These are phyloP conservation scores for Somion occarium DNA, from an alignment of 1,284 basidiomycete species.

Conservation along the genomic window DNA sequence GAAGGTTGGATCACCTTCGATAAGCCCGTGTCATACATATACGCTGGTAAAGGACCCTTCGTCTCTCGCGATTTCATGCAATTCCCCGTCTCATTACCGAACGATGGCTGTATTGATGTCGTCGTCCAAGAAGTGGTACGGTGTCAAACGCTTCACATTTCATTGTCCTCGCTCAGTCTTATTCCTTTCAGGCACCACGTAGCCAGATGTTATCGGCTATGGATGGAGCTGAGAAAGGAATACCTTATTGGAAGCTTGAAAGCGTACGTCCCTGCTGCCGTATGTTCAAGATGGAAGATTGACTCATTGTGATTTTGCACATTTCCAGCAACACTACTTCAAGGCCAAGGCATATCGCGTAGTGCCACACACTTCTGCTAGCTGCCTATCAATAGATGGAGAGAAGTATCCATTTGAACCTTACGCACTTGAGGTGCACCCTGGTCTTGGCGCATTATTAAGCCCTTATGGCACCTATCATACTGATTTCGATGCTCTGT, in stretches of 20 bases:
- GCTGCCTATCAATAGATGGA: constrained; percentile 73
- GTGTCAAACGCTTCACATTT: constrained; percentile 1
- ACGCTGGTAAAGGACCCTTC: constrained; percentile 69
- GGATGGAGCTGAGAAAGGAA: constrained; percentile 65
- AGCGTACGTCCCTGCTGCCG: constrained; percentile 37
- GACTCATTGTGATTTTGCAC: background rate
- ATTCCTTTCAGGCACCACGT: constrained; percentile 43
- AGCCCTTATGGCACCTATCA: constrained; percentile 68
- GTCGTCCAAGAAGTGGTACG: constrained; percentile 63
- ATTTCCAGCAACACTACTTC: constrained; percentile 67
- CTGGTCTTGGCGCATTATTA: constrained; percentile 63
- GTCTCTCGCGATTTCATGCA: constrained; percentile 73
- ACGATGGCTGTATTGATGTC: constrained; percentile 81
- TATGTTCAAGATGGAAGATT: background rate
- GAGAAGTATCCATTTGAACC: constrained; percentile 78
- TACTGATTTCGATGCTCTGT: constrained; percentile 37
- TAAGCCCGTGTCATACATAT: constrained; percentile 67
- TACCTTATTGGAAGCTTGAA: constrained; percentile 63
- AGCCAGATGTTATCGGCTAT: constrained; percentile 55
- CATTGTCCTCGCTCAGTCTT: background rate
- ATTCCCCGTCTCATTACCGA: constrained; percentile 77
- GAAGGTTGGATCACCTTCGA: constrained; percentile 72
- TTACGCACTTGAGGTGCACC: constrained; percentile 82
- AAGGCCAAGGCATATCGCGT: constrained; percentile 76
- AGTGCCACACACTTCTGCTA: constrained; percentile 54